A percentile compares a stretch with the other conserved stretches of the same genome.
Conservation (phyloP, 139 green algal genomes). For the Micromonas pusilla region DNA sequence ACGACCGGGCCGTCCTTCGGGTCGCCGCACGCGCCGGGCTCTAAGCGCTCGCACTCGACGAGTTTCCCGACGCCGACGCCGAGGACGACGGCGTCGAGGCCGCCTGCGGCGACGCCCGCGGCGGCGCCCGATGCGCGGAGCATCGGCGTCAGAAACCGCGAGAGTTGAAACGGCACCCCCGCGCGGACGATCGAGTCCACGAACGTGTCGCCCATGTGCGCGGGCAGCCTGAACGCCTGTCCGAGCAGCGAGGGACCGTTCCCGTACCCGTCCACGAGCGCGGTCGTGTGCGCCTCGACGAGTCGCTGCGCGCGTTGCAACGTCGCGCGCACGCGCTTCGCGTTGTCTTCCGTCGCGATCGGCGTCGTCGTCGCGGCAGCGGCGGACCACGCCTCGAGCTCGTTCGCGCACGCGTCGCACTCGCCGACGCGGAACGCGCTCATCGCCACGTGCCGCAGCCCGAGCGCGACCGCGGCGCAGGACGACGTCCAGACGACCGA, state of each 20-base stretch:
- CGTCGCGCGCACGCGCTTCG: slow-evolving; percentile 61
- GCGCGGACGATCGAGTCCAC: slow-evolving; percentile 61
- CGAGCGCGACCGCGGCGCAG: neutral
- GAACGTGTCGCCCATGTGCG: slow-evolving; percentile 42
- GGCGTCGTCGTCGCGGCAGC: neutral
- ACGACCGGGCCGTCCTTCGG: slow-evolving; percentile 16
- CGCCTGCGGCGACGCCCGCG: slow-evolving; percentile 30
- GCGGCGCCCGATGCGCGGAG: slow-evolving; percentile 44
- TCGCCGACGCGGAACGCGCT: slow-evolving; percentile 53
- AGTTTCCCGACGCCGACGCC: slow-evolving; percentile 58
- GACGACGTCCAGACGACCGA: neutral
- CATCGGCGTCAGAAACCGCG: slow-evolving; percentile 49
- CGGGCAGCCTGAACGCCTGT: slow-evolving; percentile 58
- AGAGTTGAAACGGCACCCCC: slow-evolving; percentile 83
- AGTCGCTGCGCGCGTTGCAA: slow-evolving; percentile 75
- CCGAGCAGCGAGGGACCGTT: slow-evolving; percentile 51
- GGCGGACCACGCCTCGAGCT: slow-evolving; percentile 3
- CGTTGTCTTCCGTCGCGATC: slow-evolving; percentile 1
- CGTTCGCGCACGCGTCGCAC: slow-evolving; percentile 45
- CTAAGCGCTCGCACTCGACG: slow-evolving; percentile 42
- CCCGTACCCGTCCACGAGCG: slow-evolving; percentile 42
- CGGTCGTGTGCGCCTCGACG: slow-evolving; percentile 56
- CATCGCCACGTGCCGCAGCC: slow-evolving; percentile 70
- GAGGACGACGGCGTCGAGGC: slow-evolving; percentile 78
- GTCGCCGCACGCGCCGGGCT: neutral